phyloP scores from a whole-genome alignment of 345 rosid species.

The Clausena lansium region DNA sequence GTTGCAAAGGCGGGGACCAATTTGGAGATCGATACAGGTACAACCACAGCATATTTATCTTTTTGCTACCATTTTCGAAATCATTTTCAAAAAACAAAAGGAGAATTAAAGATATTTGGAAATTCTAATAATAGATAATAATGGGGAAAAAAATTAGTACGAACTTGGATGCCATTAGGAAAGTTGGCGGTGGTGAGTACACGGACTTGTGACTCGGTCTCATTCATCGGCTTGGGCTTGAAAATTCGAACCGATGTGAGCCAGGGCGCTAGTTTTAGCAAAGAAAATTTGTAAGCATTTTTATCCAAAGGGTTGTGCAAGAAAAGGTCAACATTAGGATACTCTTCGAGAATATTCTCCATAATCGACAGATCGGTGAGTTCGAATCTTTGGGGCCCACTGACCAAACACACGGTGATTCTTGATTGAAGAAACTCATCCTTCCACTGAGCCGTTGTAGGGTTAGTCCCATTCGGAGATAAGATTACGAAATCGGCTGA shows the following conservation, averaged over 20 bases:
- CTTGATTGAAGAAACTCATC: slow-evolving; percentile 40
- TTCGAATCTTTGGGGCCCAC: slow-evolving; percentile 91
- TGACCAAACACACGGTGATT: slow-evolving; percentile 88
- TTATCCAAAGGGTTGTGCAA: slow-evolving; percentile 72
- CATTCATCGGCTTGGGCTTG: slow-evolving; percentile 39
- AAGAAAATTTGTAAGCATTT: slow-evolving; percentile 61
- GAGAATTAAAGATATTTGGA: too few relatives aligned
- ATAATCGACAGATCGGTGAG: slow-evolving; percentile 85
- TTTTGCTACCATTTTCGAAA: background rate
- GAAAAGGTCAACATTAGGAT: slow-evolving; percentile 86
- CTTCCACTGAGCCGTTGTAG: slow-evolving; percentile 9
- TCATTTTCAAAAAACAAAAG: background rate
- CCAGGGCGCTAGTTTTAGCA: slow-evolving; percentile 59
- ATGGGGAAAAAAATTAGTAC: slow-evolving; percentile 15
- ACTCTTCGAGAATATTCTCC: slow-evolving; percentile 53
- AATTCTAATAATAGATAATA: too few relatives aligned
- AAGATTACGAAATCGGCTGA: background rate
- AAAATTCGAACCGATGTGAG: slow-evolving; percentile 75
- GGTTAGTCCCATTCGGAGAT: background rate
- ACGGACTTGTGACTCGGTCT: slow-evolving; percentile 53
- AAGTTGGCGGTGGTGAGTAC: slow-evolving; percentile 78
- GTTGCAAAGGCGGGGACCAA: background rate
- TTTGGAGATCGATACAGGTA: background rate
- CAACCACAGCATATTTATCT: too few relatives aligned
- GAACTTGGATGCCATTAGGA: slow-evolving; percentile 92